phyloP scores from a whole-genome alignment of 2,329 filamentous ascomycete genomes.

The Colletotrichum noveboracense region DNA sequence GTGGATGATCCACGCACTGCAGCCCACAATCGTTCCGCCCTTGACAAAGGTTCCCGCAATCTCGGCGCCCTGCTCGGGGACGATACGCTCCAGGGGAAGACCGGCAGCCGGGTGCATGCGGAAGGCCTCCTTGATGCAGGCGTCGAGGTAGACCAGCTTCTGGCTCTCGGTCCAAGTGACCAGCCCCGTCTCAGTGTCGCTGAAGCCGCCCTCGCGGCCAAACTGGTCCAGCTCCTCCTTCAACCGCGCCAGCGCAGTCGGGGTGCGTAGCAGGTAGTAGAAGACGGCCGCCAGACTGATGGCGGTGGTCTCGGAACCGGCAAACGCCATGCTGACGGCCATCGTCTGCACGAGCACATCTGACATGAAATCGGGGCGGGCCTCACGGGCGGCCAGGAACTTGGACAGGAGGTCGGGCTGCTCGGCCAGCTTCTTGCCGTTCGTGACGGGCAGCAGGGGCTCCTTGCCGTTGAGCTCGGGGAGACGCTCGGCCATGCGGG shows the following conservation, averaged over 20 bases:
- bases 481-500: constrained; percentile 69
- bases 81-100: constrained; percentile 74
- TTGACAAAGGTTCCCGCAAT: constrained; percentile 67
- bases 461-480: constrained; percentile 42
- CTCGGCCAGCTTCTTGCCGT: constrained; percentile 39
- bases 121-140: constrained; percentile 79
- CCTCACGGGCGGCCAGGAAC: constrained; percentile 71
- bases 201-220: constrained; percentile 54
- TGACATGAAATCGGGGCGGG: constrained; percentile 74
- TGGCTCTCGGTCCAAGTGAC: constrained; percentile 75
- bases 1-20: constrained; percentile 78
- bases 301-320: constrained; percentile 80
- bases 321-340: constrained; percentile 75
- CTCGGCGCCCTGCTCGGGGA: constrained; percentile 67
- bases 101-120: constrained; percentile 77
- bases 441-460: constrained; percentile 41
- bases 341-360: constrained; percentile 73
- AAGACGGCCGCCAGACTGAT: constrained; percentile 76
- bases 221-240: constrained; percentile 68
- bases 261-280: constrained; percentile 74
- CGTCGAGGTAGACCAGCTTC: constrained; percentile 76
- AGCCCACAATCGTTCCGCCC: constrained; percentile 76
- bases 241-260: constrained; percentile 57
- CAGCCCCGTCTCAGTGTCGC: constrained; percentile 58
- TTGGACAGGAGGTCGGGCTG: constrained; percentile 71